These are phyloP conservation scores for Daedalea quercina DNA, from an alignment of 768 basidiomycete species.

Conservation along the genomic window DNA sequence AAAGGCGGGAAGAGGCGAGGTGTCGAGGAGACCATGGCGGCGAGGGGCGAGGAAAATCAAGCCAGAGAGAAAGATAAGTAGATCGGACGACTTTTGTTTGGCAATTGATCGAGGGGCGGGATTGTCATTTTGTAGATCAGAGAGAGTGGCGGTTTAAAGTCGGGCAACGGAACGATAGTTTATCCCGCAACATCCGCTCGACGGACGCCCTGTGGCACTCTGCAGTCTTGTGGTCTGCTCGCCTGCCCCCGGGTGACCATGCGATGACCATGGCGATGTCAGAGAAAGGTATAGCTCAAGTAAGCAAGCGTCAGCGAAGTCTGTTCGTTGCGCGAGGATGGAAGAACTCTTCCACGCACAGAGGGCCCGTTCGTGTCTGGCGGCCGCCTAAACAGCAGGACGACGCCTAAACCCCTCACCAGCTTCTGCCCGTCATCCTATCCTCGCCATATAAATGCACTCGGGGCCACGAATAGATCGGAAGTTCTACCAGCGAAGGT, in stretches of 20 bases:
- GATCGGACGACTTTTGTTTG: no score
- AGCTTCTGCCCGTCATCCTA: neutral
- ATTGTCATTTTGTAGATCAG: neutral
- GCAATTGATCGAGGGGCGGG: neutral
- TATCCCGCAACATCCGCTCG: neutral
- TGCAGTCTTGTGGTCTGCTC: neutral
- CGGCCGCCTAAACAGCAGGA: neutral
- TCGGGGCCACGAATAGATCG: no score
- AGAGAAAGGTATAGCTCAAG: neutral
- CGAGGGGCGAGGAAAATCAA: neutral
- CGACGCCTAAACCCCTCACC: neutral
- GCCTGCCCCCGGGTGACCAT: neutral
- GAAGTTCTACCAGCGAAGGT: no score
- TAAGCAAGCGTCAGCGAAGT: neutral
- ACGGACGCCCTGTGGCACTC: neutral
- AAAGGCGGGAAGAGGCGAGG: slow-evolving; percentile 29
- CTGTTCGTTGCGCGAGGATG: neutral
- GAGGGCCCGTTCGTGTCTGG: neutral
- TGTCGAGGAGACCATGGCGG: neutral
- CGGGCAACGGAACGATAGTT: neutral
- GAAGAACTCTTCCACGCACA: neutral
- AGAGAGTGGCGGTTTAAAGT: neutral
- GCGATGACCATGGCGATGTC: neutral
- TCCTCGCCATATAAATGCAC: neutral
- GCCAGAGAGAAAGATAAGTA: neutral